These are phyloP conservation scores for Pyrenophora seminiperda DNA, from an alignment of 2,329 filamentous ascomycete genomes.

Conservation along the genomic window DNA sequence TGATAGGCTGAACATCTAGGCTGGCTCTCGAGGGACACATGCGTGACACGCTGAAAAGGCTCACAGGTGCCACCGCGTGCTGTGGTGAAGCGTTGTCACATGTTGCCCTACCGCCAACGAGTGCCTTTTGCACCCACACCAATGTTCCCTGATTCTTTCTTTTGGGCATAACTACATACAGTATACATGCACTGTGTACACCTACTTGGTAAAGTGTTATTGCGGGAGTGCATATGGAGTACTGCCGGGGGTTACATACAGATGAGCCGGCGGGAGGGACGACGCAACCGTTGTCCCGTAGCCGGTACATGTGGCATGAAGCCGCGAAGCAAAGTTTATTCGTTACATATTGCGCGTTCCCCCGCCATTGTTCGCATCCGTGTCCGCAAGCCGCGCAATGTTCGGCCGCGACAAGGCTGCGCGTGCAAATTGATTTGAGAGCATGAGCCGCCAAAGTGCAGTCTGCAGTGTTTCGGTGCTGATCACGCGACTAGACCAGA, in stretches of 20 bases:
- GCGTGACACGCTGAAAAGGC: slow-evolving; percentile 21
- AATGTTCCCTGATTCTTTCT: slow-evolving; percentile 10
- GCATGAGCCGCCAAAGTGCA: slow-evolving; percentile 13
- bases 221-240: slow-evolving; percentile 1
- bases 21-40: slow-evolving; percentile 4
- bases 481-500: slow-evolving; percentile 22
- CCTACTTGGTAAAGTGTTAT: slow-evolving; percentile 1
- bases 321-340: slow-evolving; percentile 35
- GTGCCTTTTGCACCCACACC: slow-evolving; percentile 17
- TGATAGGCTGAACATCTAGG: slow-evolving; percentile 17
- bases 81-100: slow-evolving; percentile 25
- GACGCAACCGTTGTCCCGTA: slow-evolving; percentile 20
- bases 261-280: slow-evolving; percentile 33
- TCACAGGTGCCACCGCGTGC: slow-evolving; percentile 14
- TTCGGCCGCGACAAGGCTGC: slow-evolving; percentile 8
- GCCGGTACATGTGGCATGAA: slow-evolving; percentile 25
- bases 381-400: slow-evolving; percentile 8
- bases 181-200: too few relatives aligned
- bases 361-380: not conserved
- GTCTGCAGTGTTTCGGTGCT: slow-evolving; percentile 7
- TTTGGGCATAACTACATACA: slow-evolving; percentile 8
- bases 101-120: slow-evolving; percentile 23
- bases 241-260: slow-evolving; percentile 12
- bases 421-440: slow-evolving; percentile 10
- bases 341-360: slow-evolving; percentile 29